Evolutionary conservation across 2,329 filamentous ascomycete genomes (phyloP).

Genomic region (Neonectria ditissima): DNA sequence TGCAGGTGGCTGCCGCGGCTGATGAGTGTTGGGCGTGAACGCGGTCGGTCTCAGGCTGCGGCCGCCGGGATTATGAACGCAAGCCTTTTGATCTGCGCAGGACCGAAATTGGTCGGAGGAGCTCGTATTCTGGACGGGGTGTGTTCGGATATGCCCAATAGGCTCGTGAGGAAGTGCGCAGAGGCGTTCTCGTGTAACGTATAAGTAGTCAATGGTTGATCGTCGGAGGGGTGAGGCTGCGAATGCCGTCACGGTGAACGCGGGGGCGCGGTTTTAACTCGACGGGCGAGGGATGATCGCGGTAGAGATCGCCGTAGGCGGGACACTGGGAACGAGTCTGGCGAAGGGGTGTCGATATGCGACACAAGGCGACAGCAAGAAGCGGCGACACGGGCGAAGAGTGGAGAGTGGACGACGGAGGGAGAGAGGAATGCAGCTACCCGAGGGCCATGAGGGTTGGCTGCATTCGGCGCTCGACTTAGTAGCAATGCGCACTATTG

Average conservation of each 20-base stretch:
- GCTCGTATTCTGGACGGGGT: constrained; percentile 49
- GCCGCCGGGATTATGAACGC: constrained; percentile 42
- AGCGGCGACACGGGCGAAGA: constrained; percentile 23
- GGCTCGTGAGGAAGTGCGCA: constrained; percentile 40
- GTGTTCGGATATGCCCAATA: constrained; percentile 43
- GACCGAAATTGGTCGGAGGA: constrained; percentile 43
- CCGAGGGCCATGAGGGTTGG: constrained; percentile 44
- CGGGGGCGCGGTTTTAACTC: constrained; percentile 34
- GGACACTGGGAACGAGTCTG: constrained; percentile 21
- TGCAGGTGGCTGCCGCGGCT: constrained; percentile 36
- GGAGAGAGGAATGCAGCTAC: constrained; percentile 43
- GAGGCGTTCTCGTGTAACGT: constrained; percentile 43
- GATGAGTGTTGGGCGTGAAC: constrained; percentile 39
- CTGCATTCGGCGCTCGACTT: constrained; percentile 38
- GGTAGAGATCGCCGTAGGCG: constrained; percentile 31
- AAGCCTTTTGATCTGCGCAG: constrained; percentile 36
- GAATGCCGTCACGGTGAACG: constrained; percentile 33
- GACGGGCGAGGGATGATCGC: constrained; percentile 24
- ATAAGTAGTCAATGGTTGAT: constrained; percentile 39
- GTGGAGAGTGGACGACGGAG: constrained; percentile 10
- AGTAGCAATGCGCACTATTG: constrained; percentile 40
- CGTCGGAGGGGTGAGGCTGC: constrained; percentile 35
- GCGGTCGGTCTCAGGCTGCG: constrained; percentile 38
- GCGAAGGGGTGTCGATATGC: constrained; percentile 24
- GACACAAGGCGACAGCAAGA: constrained; percentile 30